Conservation (phyloP, 768 basidiomycete species). For the Lactifluus volemus region DNA sequence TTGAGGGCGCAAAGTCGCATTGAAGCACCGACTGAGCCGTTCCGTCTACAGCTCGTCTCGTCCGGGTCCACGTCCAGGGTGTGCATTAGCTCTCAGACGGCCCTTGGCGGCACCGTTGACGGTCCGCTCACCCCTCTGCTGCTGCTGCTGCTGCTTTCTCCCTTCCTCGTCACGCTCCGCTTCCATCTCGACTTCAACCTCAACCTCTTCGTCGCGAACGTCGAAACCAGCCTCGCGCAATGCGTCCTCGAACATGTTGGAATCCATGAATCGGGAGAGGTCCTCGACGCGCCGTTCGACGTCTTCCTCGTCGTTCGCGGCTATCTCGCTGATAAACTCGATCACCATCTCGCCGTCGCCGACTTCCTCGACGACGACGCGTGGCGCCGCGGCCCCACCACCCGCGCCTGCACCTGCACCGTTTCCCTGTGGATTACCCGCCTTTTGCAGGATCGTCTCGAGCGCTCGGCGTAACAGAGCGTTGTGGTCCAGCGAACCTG, state of each 20-base stretch:
- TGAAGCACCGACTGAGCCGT: no score
- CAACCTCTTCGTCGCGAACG: constrained; percentile 30
- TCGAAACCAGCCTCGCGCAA: constrained; percentile 48
- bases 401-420: neutral
- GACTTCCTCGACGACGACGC: constrained; percentile 18
- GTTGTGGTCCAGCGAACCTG: neutral
- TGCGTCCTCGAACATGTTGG: constrained; percentile 33
- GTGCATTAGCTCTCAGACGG: constrained; percentile 2
- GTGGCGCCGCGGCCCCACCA: neutral
- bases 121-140: neutral
- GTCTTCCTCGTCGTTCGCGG: constrained; percentile 11
- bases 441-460: constrained; percentile 12
- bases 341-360: constrained; percentile 22
- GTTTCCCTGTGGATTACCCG: neutral
- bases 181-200: constrained; percentile 17
- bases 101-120: constrained; percentile 6
- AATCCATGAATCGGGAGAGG: constrained; percentile 28
- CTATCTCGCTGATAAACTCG: constrained; percentile 19
- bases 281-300: constrained; percentile 21
- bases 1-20: no score
- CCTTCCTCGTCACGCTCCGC: constrained; percentile 24
- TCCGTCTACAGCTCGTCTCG: constrained; percentile 8
- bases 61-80: neutral
- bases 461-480: constrained; percentile 15
- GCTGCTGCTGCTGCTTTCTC: neutral